Conservation (phyloP, 345 rosid species). For the Balakata baccata region DNA sequence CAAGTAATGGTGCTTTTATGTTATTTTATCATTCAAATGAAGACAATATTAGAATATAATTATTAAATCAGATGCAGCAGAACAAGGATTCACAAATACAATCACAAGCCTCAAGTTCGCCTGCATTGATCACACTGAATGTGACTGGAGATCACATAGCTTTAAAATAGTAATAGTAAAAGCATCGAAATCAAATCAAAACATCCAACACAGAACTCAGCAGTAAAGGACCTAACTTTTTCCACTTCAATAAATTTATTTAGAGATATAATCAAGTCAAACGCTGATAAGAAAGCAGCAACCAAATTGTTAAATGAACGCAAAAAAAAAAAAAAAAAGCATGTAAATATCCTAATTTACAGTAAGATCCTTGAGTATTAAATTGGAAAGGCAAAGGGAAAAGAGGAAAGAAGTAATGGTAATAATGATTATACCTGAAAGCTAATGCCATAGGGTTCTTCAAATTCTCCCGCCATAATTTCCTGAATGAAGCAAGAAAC, state of each 20-base stretch:
- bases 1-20: neutral
- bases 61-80: neutral
- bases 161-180: neutral
- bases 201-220: neutral
- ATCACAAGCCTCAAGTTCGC: neutral
- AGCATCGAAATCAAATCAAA: neutral
- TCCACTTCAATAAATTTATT: neutral
- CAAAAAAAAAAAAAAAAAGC: no score
- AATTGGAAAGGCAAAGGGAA: neutral
- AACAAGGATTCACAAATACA: neutral
- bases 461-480: constrained; percentile 63
- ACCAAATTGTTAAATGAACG: no score
- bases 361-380: neutral
- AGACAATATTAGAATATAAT: neutral
- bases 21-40: neutral
- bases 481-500: constrained; percentile 11
- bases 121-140: neutral
- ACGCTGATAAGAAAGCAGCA: no score
- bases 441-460: constrained; percentile 54
- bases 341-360: neutral
- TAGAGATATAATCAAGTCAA: no score
- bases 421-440: constrained; percentile 46
- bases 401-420: no score
- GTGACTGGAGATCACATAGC: neutral
- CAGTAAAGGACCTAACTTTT: neutral